Evolutionary conservation across 768 basidiomycete species (phyloP).

Genomic region (Melanogaster broomeanus): DNA sequence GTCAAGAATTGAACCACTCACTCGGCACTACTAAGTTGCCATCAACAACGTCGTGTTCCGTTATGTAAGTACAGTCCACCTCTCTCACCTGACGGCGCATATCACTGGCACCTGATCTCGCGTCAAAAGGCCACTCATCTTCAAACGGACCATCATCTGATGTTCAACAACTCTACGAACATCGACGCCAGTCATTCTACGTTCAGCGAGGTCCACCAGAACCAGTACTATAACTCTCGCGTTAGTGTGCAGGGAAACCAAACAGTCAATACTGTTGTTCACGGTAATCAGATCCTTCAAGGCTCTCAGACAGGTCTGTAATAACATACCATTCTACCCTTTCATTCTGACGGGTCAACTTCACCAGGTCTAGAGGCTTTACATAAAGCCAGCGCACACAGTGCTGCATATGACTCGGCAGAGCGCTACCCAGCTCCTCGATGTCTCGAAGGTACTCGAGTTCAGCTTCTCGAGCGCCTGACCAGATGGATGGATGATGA

Average conservation of each 20-base stretch:
- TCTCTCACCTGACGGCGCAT: no score
- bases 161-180: conserved; percentile 19
- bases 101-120: no score
- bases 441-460: conserved; percentile 14
- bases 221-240: conserved; percentile 9
- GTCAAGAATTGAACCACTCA: no score
- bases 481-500: conserved; percentile 7
- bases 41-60: no score
- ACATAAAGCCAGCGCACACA: conserved; percentile 10
- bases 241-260: conserved; percentile 11
- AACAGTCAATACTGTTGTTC: conserved; percentile 13
- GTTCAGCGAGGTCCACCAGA: conserved; percentile 16
- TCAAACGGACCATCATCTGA: neutral
- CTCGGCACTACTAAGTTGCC: no score
- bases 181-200: conserved; percentile 18
- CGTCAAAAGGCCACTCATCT: no score
- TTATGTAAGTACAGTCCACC: no score
- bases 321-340: neutral
- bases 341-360: neutral
- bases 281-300: conserved; percentile 17
- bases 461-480: conserved; percentile 8
- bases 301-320: neutral
- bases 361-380: conserved; percentile 6
- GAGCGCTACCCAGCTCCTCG: conserved; percentile 7
- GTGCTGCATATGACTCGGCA: conserved; percentile 12